These are phyloP conservation scores for Paragyromitra xinjiangensis DNA, from an alignment of 495 filamentous ascomycete genomes.

Conservation along the genomic window DNA sequence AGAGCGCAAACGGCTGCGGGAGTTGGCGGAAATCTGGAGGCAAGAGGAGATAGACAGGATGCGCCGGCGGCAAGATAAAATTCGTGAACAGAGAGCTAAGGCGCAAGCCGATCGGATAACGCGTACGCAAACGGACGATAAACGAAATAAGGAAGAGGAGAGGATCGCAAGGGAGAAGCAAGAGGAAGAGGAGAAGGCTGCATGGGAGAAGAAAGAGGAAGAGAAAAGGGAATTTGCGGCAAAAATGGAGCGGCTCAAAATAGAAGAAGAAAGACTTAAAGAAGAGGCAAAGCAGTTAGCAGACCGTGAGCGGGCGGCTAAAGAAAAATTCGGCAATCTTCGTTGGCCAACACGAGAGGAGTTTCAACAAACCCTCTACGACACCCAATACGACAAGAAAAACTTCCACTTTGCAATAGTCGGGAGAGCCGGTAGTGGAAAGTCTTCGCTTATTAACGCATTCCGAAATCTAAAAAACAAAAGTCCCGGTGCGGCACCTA, in stretches of 20 bases:
- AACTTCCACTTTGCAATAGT: slow-evolving; percentile 37
- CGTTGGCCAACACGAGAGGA: slow-evolving; percentile 12
- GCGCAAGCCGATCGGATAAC: background rate
- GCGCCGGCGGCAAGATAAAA: background rate
- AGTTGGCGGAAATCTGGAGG: background rate
- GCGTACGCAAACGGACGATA: background rate
- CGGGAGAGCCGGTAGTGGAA: slow-evolving; percentile 45
- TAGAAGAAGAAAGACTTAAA: background rate
- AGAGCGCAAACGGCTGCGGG: background rate
- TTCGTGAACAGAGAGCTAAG: background rate
- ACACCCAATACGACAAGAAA: background rate
- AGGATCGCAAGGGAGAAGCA: background rate
- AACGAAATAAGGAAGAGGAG: background rate
- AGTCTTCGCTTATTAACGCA: slow-evolving; percentile 48
- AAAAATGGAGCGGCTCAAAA: background rate
- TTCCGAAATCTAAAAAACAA: slow-evolving; percentile 28
- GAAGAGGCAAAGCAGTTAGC: background rate
- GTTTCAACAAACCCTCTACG: background rate
- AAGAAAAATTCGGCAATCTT: background rate
- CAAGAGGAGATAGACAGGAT: background rate
- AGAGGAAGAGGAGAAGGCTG: background rate
- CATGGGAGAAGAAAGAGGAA: background rate
- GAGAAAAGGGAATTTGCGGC: background rate
- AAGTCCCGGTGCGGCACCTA: background rate
- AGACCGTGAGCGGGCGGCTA: background rate